Percentiles rank a stretch among this genome's conserved stretches.
phyloP scores from a whole-genome alignment of 2,329 filamentous ascomycete species.

The Calonectria ilicicola region DNA sequence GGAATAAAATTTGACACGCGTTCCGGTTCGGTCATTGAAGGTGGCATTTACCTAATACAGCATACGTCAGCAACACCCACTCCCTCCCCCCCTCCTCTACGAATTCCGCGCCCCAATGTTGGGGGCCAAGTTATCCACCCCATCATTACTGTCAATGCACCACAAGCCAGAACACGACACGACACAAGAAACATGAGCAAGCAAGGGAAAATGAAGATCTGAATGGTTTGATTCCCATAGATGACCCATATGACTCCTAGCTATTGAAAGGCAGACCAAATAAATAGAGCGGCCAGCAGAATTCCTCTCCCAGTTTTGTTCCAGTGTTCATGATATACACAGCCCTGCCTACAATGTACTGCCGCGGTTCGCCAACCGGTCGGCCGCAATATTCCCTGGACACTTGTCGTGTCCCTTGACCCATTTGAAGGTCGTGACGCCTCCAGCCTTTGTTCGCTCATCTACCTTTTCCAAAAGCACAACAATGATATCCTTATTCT shows the following conservation, averaged over 20 bases:
- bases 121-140: neutral
- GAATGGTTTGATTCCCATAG: neutral
- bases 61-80: no score
- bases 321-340: conserved; percentile 9
- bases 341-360: conserved; percentile 43
- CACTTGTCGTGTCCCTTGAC: conserved; percentile 86
- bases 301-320: conserved; percentile 8
- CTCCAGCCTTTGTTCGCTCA: conserved; percentile 70
- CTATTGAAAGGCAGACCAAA: conserved; percentile 20
- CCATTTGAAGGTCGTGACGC: conserved; percentile 82
- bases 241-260: conserved; percentile 20
- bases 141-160: neutral
- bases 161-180: neutral
- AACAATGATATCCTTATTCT: conserved; percentile 88
- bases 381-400: conserved; percentile 83
- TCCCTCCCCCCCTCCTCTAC: no score
- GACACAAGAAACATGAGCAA: neutral
- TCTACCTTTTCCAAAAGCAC: conserved; percentile 78
- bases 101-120: neutral
- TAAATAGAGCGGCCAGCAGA: conserved; percentile 7
- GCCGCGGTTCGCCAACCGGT: conserved; percentile 75
- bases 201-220: neutral
- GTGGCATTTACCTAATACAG: no score
- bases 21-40: no score
- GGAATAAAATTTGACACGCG: no score